A percentile compares a stretch with the other conserved stretches of the same genome.
phyloP scores from a whole-genome alignment of 2,329 filamentous ascomycete species.

The Exophiala phaeomuriformis region DNA sequence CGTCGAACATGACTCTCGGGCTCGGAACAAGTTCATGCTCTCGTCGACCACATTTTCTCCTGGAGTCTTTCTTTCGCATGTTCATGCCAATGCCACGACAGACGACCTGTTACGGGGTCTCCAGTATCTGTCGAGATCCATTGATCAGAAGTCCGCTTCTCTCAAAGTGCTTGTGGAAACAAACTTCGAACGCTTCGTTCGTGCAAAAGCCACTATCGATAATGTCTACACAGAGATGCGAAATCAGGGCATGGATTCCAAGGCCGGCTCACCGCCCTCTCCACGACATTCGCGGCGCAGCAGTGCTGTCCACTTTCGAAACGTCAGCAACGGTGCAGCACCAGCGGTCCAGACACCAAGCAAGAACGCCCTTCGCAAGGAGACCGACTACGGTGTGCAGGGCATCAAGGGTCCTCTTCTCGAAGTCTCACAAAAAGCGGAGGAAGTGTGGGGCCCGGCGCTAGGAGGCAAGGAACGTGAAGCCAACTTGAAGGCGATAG shows the following conservation, averaged over 20 bases:
- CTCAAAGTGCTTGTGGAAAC: slow-evolving; percentile 94
- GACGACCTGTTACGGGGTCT: slow-evolving; percentile 72
- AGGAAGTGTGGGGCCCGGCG: slow-evolving; percentile 95
- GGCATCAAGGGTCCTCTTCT: slow-evolving; percentile 83
- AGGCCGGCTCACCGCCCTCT: slow-evolving; percentile 32
- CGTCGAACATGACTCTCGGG: slow-evolving; percentile 71
- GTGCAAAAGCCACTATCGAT: slow-evolving; percentile 95
- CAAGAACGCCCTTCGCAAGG: slow-evolving; percentile 86
- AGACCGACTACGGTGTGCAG: slow-evolving; percentile 81
- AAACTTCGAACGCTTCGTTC: slow-evolving; percentile 97
- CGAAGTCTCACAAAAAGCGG: slow-evolving; percentile 86
- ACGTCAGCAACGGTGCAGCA: slow-evolving; percentile 40
- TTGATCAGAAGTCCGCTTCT: slow-evolving; percentile 95
- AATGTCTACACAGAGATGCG: slow-evolving; percentile 98
- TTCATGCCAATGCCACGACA: slow-evolving; percentile 80
- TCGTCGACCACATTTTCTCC: slow-evolving; percentile 95
- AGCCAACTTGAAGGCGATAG: slow-evolving; percentile 70
- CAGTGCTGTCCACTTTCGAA: slow-evolving; percentile 54
- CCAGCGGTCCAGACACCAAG: slow-evolving; percentile 50
- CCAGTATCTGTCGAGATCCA: slow-evolving; percentile 78
- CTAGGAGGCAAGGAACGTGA: slow-evolving; percentile 87
- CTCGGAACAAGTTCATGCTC: slow-evolving; percentile 86
- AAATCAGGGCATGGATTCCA: slow-evolving; percentile 55
- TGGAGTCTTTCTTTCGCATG: slow-evolving; percentile 78
- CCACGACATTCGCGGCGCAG: slow-evolving; percentile 55